Conservation (phyloP, 2,329 filamentous ascomycete species). For the Metarhizium rileyi region DNA sequence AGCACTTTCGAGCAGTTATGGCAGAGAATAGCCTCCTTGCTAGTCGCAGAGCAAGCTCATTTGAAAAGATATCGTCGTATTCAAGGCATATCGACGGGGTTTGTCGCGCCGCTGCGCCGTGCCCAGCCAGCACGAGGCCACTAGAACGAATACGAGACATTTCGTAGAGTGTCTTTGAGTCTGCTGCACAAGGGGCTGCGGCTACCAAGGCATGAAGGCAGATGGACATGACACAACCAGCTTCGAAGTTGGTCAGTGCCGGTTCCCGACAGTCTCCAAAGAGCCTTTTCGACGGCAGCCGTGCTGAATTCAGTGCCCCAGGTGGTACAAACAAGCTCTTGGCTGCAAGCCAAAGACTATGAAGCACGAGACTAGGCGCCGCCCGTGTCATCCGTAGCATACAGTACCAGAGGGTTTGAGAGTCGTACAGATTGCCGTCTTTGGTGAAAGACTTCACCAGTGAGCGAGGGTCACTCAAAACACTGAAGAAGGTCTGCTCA, state of each 20-base stretch:
- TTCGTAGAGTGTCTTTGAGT: conserved; percentile 41
- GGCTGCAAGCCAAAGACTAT: conserved; percentile 55
- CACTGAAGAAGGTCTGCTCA: conserved; percentile 55
- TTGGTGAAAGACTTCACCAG: conserved; percentile 48
- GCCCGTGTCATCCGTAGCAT: conserved; percentile 50
- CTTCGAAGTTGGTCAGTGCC: conserved; percentile 33
- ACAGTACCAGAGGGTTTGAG: conserved; percentile 53
- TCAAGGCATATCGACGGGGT: conserved; percentile 42
- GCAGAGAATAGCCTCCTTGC: conserved; percentile 49
- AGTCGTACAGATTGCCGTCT: conserved; percentile 44
- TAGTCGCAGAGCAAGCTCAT: conserved; percentile 49
- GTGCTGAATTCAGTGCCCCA: conserved; percentile 29
- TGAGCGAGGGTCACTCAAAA: conserved; percentile 47
- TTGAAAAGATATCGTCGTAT: conserved; percentile 54
- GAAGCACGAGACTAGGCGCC: conserved; percentile 48
- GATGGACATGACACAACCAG: conserved; percentile 45
- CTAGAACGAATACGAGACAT: conserved; percentile 51
- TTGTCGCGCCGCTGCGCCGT: conserved; percentile 35
- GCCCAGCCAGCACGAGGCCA: conserved; percentile 38
- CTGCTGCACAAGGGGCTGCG: conserved; percentile 40
- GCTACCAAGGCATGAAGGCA: conserved; percentile 55
- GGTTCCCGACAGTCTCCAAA: conserved; percentile 2
- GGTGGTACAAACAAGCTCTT: conserved; percentile 49
- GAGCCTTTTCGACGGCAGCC: conserved; percentile 16
- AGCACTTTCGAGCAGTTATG: conserved; percentile 42